A percentile compares a stretch with the other conserved stretches of the same genome.
These are phyloP conservation scores for Pseudoturritis turrita DNA, from an alignment of 345 rosid species.

Conservation along the genomic window DNA sequence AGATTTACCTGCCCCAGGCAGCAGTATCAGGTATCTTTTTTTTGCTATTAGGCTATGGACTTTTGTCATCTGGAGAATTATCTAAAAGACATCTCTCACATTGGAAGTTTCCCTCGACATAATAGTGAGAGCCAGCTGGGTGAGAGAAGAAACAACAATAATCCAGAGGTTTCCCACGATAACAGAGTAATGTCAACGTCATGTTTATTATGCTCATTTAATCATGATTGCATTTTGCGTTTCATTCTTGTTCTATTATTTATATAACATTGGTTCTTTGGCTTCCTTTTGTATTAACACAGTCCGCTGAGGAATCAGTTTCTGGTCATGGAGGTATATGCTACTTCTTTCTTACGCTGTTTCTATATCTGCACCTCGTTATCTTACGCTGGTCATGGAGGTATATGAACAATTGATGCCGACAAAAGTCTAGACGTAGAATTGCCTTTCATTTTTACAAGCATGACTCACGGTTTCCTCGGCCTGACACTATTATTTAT, in stretches of 20 bases:
- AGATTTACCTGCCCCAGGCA: constrained; percentile 33
- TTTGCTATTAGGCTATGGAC: background rate
- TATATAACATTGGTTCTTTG: constrained; percentile 5
- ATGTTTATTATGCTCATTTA: constrained; percentile 2
- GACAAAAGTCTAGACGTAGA: background rate
- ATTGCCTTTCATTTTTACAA: background rate
- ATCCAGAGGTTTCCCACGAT: constrained; percentile 14
- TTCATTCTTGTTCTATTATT: constrained; percentile 4
- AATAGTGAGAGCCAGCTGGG: constrained; percentile 15
- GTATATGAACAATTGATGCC: constrained; percentile 3
- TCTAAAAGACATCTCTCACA: background rate
- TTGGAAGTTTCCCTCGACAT: constrained; percentile 2
- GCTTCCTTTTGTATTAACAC: constrained; percentile 10
- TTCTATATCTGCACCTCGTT: background rate
- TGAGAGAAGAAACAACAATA: constrained; percentile 22
- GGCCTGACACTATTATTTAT: constrained; percentile 1
- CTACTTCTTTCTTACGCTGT: constrained; percentile 8
- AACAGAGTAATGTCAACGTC: constrained; percentile 26
- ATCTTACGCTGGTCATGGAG: no score
- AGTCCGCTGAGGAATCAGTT: constrained; percentile 27
- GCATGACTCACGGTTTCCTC: background rate
- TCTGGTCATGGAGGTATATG: constrained; percentile 31
- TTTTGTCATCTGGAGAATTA: background rate
- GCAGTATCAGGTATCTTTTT: constrained; percentile 50
- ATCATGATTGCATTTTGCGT: background rate